Base-by-base conservation (phyloP, 768 basidiomycete species). In the Collybiopsis confluens region DNA sequence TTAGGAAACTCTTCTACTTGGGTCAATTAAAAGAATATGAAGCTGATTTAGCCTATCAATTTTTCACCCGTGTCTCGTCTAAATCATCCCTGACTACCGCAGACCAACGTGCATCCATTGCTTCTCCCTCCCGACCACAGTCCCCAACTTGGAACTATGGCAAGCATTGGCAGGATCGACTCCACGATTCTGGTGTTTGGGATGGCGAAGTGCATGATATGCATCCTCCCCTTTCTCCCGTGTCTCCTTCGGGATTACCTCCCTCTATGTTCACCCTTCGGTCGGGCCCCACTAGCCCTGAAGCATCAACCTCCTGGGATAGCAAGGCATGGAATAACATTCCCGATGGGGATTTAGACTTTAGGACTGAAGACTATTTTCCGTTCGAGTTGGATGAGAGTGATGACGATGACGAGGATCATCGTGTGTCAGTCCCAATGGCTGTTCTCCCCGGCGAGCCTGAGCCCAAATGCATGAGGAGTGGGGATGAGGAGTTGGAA, bases 321-420 rank as follows among this genome's bases (percentile, higher is more conserved):
- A 21, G 44, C n/a, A 4, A 20, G 7, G 4, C 44, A 7, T 23
- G 27, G 44, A 28, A 15, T 21, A 26, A 42, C 18, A 28, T 51
- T 15, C 30, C 26, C 15, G 50, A 40, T 42, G 37, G 50, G 11
- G 50, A 52, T 16, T n/a, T n/a, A 18, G 50, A 52, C 20, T 52
- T 52, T 18, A 26, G 50, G 15, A 43, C 37, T 21, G 50, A 52
- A 20, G 50, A 52, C 30, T 52, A 18, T 36, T 52, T 41, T 13
- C 38, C 37, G 11, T 52, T 40, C 20, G 50, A 52, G 18, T 42
- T 52, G 50, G 46, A 38, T 13, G 45, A 52, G 43, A 56, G 43
- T 36, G 54, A 47, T n/a, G 54, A 56, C 8, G 43, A 44, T 18
- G 51, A 48, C 5, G 52, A 43, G n/a, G 50, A 52, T 15, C 37